Evolutionary conservation across 345 rosid genomes (phyloP).

Genomic region (Kernera saxatilis): DNA sequence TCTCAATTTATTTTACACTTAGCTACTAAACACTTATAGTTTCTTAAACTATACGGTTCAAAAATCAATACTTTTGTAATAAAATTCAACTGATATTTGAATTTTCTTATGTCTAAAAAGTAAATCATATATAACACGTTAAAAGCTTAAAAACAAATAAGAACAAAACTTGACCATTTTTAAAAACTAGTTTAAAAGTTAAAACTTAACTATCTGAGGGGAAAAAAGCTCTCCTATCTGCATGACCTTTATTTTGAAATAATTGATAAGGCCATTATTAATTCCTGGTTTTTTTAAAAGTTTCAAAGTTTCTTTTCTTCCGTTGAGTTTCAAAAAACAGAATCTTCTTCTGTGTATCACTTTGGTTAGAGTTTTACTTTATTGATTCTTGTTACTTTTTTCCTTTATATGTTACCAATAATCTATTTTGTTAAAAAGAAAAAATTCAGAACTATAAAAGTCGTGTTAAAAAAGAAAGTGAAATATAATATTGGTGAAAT

Average conservation of each 20-base stretch:
- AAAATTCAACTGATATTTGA: background rate
- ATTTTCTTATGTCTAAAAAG: background rate
- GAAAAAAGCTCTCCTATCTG: background rate
- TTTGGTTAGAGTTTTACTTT: conserved; percentile 8
- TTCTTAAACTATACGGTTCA: background rate
- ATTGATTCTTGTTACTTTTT: conserved; percentile 6
- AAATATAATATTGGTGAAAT: background rate
- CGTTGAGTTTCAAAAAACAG: background rate
- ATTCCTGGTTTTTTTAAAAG: conserved; percentile 10
- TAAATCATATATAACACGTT: background rate
- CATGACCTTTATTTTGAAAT: conserved; percentile 32
- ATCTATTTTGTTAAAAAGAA: background rate
- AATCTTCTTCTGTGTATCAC: conserved; percentile 7
- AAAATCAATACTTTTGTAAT: background rate
- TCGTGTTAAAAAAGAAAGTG: background rate
- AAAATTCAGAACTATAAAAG: background rate
- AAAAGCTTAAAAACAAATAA: background rate
- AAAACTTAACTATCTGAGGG: background rate
- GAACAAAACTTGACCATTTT: background rate
- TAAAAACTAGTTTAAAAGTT: background rate
- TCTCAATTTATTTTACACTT: background rate
- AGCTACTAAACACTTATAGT: background rate
- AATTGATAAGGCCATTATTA: conserved; percentile 16
- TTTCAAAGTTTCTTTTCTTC: background rate
- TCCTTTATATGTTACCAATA: conserved; percentile 3